Evolutionary conservation across 2,329 filamentous ascomycete species (phyloP).

Genomic region (Colletotrichum destructivum): DNA sequence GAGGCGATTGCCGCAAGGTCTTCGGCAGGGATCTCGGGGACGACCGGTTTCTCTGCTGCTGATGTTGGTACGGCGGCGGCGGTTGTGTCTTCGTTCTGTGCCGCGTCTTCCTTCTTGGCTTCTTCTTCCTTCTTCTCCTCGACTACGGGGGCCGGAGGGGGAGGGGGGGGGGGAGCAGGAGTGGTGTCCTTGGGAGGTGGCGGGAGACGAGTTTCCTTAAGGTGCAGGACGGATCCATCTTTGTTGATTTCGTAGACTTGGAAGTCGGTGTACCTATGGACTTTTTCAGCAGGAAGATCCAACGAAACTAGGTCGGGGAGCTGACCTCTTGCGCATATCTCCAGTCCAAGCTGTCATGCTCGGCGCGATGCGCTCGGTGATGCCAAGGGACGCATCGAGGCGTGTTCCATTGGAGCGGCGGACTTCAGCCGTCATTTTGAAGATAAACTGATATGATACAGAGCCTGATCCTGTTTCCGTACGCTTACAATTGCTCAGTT

Average conservation of each 20-base stretch:
- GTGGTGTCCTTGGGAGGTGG: conserved; percentile 34
- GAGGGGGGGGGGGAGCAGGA: conserved; percentile 10
- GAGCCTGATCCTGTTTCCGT: rapidly evolving
- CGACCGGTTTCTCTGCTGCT: conserved; percentile 47
- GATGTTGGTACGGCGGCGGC: conserved; percentile 13
- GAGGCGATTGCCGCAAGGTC: conserved; percentile 55
- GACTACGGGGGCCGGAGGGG: conserved; percentile 7
- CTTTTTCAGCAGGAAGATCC: no score
- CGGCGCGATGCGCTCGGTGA: conserved; percentile 43
- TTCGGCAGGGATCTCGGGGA: conserved; percentile 47
- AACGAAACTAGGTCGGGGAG: background rate
- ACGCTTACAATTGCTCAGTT: background rate
- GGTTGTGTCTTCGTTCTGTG: conserved; percentile 40
- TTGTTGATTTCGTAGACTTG: conserved; percentile 90
- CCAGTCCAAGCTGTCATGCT: conserved; percentile 42
- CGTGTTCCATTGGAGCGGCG: conserved; percentile 39
- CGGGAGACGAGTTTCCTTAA: conserved; percentile 56
- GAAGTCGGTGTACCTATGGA: conserved; percentile 85
- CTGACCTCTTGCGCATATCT: conserved; percentile 43
- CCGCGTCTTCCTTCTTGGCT: conserved; percentile 21
- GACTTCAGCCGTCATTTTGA: conserved; percentile 24
- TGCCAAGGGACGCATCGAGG: conserved; percentile 41
- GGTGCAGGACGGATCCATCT: conserved; percentile 82
- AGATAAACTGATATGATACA: background rate
- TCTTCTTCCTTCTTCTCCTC: conserved; percentile 44